Evolutionary conservation across 1,284 basidiomycete genomes (phyloP), one percentile per base, ranked within the genome.

Genomic region (Termitomyces sp.): DNA sequence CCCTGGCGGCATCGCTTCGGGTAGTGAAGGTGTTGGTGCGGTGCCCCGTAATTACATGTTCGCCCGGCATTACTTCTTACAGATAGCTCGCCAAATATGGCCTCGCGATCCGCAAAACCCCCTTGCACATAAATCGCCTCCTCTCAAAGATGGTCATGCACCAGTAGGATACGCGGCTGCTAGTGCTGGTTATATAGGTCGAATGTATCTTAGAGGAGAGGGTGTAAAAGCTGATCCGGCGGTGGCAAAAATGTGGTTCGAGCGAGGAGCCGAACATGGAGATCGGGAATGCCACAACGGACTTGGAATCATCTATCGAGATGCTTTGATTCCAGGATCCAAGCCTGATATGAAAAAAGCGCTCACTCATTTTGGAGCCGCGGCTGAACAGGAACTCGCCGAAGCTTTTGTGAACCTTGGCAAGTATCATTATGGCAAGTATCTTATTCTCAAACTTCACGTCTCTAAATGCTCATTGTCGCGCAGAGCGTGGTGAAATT

Each of bases 151-250:
- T 60, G 80, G 80, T 17, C 77, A 83, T 28, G 76, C 80, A 5
- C 77, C 79, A 2, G 71, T 84, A 1, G 81, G 81, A 19, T 85
- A 86, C 58, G 88, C 89, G 0, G 84, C 91, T 0, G 81, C 85
- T 1, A 87, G 90, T 47, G 92, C 93, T 4, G 89, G 82, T 1
- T 95, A 90, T 67, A 69, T 99, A 1, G 97, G 96, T 0, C 80
- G 91, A 55, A 98, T 99, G 94, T 92, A 90, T 62, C 72, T 99
- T 39, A 79, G 97, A 38, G 96, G 96, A 0, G 97, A 99, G 68
- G 96, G 96, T 8, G 85, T 93, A 24, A 86, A 86, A 64, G 78
- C 81, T 60, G 92, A 98, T 70, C 80, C 81, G 40, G 74, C 73
- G 19, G 73, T 84, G 56, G 97, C 96, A 12, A 92, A 86, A 73